phyloP scores from a whole-genome alignment of 2,329 filamentous ascomycete species.

The Colletotrichum ledebouriae region DNA sequence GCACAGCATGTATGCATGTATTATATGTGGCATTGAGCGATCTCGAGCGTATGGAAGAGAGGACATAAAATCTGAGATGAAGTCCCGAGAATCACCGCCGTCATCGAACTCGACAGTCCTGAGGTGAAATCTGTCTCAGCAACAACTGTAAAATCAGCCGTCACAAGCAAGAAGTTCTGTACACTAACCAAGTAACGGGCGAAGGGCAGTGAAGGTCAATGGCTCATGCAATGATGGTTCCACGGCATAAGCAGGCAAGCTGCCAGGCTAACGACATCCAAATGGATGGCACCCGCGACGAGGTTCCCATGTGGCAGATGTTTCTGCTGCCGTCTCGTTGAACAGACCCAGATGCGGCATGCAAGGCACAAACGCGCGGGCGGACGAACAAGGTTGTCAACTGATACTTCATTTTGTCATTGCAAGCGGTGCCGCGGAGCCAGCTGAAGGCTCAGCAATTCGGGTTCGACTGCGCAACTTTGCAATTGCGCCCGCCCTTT shows the following conservation, averaged over 20 bases:
- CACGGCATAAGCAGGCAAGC: background rate
- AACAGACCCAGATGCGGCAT: background rate
- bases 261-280: background rate
- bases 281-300: background rate
- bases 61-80: no score
- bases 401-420: background rate
- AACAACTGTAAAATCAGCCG: no score
- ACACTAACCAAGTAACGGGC: no score
- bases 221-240: slow-evolving; percentile 1
- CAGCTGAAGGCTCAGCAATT: background rate
- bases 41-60: background rate
- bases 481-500: background rate
- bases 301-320: background rate
- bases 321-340: background rate
- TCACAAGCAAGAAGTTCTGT: no score
- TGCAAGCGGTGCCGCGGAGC: background rate
- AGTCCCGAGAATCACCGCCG: no score
- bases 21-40: background rate
- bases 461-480: background rate
- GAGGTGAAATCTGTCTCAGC: no score
- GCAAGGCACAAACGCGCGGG: background rate
- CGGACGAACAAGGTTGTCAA: background rate
- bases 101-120: no score
- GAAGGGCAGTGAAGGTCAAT: background rate
- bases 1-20: background rate